Evolutionary conservation across 2,329 filamentous ascomycete genomes (phyloP).

Genomic region (Botrytis aclada): DNA sequence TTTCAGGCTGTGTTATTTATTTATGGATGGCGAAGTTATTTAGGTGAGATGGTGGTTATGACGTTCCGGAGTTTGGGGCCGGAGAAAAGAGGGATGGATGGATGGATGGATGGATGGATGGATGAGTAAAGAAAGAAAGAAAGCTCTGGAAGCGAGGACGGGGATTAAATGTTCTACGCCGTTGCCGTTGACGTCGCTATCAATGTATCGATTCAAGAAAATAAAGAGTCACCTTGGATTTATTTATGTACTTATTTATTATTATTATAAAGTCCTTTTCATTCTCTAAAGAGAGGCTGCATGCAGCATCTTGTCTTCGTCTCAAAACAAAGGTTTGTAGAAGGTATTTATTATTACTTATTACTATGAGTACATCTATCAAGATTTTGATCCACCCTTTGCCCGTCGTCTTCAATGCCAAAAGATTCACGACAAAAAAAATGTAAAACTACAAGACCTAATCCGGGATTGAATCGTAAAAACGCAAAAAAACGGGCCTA

Average conservation of each 20-base stretch:
- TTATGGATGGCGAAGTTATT: background rate
- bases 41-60: background rate
- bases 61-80: slow-evolving; percentile 16
- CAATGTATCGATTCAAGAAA: background rate
- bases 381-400: too few relatives aligned
- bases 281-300: too few relatives aligned
- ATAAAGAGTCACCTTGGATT: background rate
- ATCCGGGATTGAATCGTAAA: background rate
- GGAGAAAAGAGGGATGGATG: slow-evolving; percentile 15
- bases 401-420: too few relatives aligned
- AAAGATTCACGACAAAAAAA: too few relatives aligned
- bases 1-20: background rate
- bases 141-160: slow-evolving; percentile 17
- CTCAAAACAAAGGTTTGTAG: too few relatives aligned
- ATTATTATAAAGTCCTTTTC: too few relatives aligned
- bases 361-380: too few relatives aligned
- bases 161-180: background rate
- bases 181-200: background rate
- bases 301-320: too few relatives aligned
- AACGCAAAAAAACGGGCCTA: slow-evolving; percentile 3
- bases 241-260: too few relatives aligned
- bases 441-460: background rate
- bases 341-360: too few relatives aligned
- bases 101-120: too few relatives aligned
- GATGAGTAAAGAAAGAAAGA: slow-evolving; percentile 19